These are phyloP conservation scores for Rubroboletus pulcherrimus DNA, from an alignment of 768 basidiomycete genomes.

Conservation along the genomic window DNA sequence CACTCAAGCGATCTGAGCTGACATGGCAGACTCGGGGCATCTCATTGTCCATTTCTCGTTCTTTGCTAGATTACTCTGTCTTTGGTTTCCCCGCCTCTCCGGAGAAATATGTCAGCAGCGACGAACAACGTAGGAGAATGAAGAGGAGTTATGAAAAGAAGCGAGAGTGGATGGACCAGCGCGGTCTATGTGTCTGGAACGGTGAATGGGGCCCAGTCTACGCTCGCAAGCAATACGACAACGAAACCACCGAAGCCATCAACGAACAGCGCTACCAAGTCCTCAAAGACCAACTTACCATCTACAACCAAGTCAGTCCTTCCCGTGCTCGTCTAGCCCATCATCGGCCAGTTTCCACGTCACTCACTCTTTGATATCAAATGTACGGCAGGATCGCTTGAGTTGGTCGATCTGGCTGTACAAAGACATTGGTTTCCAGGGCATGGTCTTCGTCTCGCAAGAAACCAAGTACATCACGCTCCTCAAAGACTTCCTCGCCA, in stretches of 20 bases:
- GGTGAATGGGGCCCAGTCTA: constrained; percentile 87
- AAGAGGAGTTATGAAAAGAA: constrained; percentile 66
- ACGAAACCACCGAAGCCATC: constrained; percentile 57
- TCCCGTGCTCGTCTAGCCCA: too few relatives aligned
- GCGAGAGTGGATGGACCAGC: constrained; percentile 71
- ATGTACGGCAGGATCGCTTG: constrained; percentile 46
- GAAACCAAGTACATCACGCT: constrained; percentile 71
- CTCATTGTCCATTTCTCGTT: background rate
- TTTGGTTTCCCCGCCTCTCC: constrained; percentile 67
- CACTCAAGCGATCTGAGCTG: background rate
- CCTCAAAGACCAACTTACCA: constrained; percentile 66
- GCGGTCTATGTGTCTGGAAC: constrained; percentile 67
- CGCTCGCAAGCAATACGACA: constrained; percentile 57
- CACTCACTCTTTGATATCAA: background rate
- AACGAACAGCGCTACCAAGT: constrained; percentile 64
- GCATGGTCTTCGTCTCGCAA: constrained; percentile 72
- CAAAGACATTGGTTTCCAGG: constrained; percentile 85
- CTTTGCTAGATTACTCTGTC: constrained; percentile 25
- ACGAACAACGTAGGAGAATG: constrained; percentile 50
- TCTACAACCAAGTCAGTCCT: constrained; percentile 49
- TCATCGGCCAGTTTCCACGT: background rate
- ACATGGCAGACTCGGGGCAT: background rate
- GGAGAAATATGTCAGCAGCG: constrained; percentile 50
- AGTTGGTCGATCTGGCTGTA: constrained; percentile 88
- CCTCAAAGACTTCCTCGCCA: constrained; percentile 64